Evolutionary conservation across 1,139 yeast genomes (phyloP), one percentile per base, ranked within the genome.

Genomic region (Sugiyamaella japonica): DNA sequence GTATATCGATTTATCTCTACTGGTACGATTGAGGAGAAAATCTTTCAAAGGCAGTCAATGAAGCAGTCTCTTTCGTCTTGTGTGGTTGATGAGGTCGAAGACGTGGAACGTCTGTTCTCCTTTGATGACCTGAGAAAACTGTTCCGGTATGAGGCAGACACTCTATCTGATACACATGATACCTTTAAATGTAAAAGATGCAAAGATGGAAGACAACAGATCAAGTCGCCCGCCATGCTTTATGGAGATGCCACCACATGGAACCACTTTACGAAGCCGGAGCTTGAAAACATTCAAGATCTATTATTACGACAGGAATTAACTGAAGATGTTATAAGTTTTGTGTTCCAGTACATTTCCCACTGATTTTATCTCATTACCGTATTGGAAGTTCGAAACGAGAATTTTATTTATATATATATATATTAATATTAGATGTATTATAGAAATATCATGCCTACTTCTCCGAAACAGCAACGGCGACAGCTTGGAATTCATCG

Each of bases 221-320:
- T 76, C 9, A 84, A 80, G 62, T 80, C 97, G 0, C 83, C 86
- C 0, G 96, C 96, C 0, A 90, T 93, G 96, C 76, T 93, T 41
- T 95, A 95, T 67, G 99, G 99, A 61, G 99, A 95, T 71, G 89
- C 98, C 0, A 93, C 97, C 0, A 85, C 97, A 0, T 93, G 99
- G 99, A 91, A 93, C 68, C 99, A 93, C 72, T 78, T 88, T 58
- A 80, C 85, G 56, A 88, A 80, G 59, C 77, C 73, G 2, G 82
- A 81, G 1, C 75, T 93, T 65, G 73, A 71, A 20, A 71, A 73
- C 38, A 89, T 91, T 42, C 88, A 90, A 65, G 99, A 93, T 67
- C 77, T 82, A 55, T 74, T 93, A 52, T 73, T 93, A 56, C 80
- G 83, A 57, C 89, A 86, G 65, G 99, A 93, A 68, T 74, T 79